phyloP scores from a whole-genome alignment of 1,139 yeast species.

The Wickerhamomyces sp. region DNA sequence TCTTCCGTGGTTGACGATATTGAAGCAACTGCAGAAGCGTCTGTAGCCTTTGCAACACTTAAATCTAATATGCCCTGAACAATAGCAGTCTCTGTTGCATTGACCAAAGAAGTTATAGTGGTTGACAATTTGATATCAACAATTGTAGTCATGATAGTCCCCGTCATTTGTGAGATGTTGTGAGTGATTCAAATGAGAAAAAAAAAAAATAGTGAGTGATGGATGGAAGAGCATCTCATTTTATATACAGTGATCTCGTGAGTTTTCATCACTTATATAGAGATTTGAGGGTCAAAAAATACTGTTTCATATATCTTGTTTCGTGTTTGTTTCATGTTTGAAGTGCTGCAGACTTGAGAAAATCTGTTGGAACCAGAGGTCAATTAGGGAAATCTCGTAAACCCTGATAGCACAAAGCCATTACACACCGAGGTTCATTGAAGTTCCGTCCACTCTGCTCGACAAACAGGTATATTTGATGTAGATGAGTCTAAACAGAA shows the following conservation, averaged over 20 bases:
- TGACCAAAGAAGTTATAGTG: slow-evolving; percentile 11
- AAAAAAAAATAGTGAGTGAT: too few relatives aligned
- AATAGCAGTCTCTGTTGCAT: slow-evolving; percentile 15
- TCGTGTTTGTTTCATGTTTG: neutral
- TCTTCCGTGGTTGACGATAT: neutral
- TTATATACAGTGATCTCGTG: too few relatives aligned
- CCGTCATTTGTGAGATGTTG: neutral
- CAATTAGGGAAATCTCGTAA: too few relatives aligned
- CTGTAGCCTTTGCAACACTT: neutral
- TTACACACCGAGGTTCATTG: too few relatives aligned
- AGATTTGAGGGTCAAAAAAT: too few relatives aligned
- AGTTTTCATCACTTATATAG: too few relatives aligned
- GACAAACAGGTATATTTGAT: too few relatives aligned
- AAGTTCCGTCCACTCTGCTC: too few relatives aligned
- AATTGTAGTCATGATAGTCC: slow-evolving; percentile 13
- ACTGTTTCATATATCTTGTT: neutral
- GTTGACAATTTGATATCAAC: slow-evolving; percentile 5
- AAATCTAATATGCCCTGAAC: slow-evolving; percentile 18
- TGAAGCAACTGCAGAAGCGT: neutral
- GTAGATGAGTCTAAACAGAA: too few relatives aligned
- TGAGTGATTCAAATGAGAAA: neutral
- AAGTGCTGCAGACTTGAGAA: neutral
- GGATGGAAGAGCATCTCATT: too few relatives aligned
- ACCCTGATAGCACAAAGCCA: too few relatives aligned
- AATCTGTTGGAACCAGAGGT: too few relatives aligned